Evolutionary conservation across 495 filamentous ascomycete species (phyloP).

Genomic region (Trichocladium antarcticum): DNA sequence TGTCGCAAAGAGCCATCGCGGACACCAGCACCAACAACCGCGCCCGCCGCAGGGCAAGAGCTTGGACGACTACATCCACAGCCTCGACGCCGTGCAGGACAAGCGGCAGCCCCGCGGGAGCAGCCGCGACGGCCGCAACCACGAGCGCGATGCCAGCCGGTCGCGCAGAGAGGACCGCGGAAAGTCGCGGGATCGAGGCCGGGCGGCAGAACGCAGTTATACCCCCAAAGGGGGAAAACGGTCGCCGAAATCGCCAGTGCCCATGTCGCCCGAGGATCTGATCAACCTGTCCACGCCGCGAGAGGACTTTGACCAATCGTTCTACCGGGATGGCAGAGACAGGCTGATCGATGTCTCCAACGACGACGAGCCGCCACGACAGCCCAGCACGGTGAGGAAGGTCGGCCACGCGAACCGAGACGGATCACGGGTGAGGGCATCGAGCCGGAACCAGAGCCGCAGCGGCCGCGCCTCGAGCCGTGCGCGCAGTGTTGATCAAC

Average conservation of each 20-base stretch:
- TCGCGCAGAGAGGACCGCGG: slow-evolving; percentile 46
- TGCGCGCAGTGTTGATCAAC: slow-evolving; percentile 35
- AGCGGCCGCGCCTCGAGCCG: slow-evolving; percentile 18
- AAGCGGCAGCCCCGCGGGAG: slow-evolving; percentile 42
- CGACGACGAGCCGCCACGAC: slow-evolving; percentile 28
- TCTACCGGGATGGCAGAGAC: not conserved
- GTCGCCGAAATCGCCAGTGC: slow-evolving; percentile 79
- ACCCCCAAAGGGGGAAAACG: slow-evolving; percentile 63
- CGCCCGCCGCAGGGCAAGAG: slow-evolving; percentile 55
- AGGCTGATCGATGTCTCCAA: slow-evolving; percentile 17
- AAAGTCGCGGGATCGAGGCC: slow-evolving; percentile 57
- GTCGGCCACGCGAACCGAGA: slow-evolving; percentile 26
- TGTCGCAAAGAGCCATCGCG: slow-evolving; percentile 26
- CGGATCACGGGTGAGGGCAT: slow-evolving; percentile 26
- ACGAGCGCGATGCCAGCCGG: slow-evolving; percentile 41
- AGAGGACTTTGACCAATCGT: slow-evolving; percentile 11
- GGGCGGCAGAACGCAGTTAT: slow-evolving; percentile 54
- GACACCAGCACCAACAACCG: slow-evolving; percentile 25
- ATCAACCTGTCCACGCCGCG: slow-evolving; percentile 44
- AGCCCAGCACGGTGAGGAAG: slow-evolving; percentile 36
- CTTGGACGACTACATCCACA: slow-evolving; percentile 79
- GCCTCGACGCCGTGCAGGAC: slow-evolving; percentile 63
- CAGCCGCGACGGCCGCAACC: slow-evolving; percentile 50
- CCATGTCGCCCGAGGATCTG: slow-evolving; percentile 82
- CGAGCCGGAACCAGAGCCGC: slow-evolving; percentile 40